Conservation (phyloP, 768 basidiomycete genomes). For the Trametes cingulata region DNA sequence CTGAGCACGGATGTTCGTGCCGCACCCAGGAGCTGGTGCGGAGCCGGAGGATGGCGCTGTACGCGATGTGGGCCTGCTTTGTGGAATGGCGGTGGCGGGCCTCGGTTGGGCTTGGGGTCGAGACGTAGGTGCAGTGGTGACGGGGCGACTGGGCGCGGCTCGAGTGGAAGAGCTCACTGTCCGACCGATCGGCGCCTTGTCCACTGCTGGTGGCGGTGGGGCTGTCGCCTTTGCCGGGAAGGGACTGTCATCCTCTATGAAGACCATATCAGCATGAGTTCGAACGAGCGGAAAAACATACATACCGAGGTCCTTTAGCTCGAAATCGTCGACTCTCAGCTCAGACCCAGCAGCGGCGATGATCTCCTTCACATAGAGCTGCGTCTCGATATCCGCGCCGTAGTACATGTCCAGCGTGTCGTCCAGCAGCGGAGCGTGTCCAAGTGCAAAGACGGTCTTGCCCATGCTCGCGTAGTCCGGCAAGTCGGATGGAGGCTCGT, state of each 20-base stretch:
- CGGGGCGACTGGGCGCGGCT: neutral
- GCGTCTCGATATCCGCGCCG: conserved; percentile 19
- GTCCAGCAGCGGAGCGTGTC: conserved; percentile 37
- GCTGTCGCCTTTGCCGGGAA: conserved; percentile 3
- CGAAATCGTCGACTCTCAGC: neutral
- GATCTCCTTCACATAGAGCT: conserved; percentile 18
- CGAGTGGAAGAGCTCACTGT: neutral
- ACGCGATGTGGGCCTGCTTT: too few species aligned
- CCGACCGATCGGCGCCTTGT: neutral
- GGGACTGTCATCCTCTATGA: conserved; percentile 15
- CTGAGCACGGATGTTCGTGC: conserved; percentile 16
- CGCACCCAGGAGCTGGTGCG: neutral
- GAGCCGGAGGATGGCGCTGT: neutral
- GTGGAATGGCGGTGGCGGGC: neutral
- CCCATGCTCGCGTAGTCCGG: conserved; percentile 50
- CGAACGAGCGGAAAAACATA: neutral
- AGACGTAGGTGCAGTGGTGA: neutral
- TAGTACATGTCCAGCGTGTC: conserved; percentile 33
- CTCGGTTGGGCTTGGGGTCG: neutral
- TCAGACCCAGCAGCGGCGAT: conserved; percentile 13
- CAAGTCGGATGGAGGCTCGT: conserved; percentile 49
- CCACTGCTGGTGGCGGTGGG: neutral
- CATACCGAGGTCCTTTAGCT: conserved; percentile 21
- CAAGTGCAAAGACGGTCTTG: conserved; percentile 36
- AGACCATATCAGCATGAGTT: neutral